These are phyloP conservation scores for Handroanthus guayacan DNA, from an alignment of 257 asterid species.

Conservation along the genomic window DNA sequence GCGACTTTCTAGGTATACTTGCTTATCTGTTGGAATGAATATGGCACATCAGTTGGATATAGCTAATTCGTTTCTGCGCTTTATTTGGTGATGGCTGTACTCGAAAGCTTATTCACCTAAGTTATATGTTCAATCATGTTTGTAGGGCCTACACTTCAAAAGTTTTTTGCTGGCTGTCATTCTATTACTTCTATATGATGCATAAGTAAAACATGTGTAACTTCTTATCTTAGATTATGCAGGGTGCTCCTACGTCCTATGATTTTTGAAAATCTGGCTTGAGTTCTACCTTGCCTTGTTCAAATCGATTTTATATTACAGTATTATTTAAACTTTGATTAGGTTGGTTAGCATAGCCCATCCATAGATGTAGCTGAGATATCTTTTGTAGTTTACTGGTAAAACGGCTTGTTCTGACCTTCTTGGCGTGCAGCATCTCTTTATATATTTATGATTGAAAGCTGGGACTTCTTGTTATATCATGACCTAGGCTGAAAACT, in stretches of 20 bases:
- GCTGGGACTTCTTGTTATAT: too few species aligned
- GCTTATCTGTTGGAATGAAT: conserved; percentile 2
- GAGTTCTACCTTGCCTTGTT: not conserved
- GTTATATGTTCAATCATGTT: not conserved
- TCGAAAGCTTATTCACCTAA: not conserved
- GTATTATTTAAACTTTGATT: not conserved
- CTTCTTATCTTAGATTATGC: conserved; percentile 9
- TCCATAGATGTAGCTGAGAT: too few species aligned
- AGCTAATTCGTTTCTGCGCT: not conserved
- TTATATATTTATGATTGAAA: too few species aligned
- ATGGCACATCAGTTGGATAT: conserved; percentile 8
- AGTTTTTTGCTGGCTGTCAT: not conserved
- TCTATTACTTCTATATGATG: not conserved
- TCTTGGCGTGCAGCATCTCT: too few species aligned
- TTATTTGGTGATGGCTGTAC: not conserved
- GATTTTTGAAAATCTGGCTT: not conserved
- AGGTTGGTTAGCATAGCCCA: too few species aligned
- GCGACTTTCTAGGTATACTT: conserved; percentile 84
- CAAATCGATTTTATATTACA: not conserved
- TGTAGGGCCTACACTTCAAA: not conserved
- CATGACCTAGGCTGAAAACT: too few species aligned
- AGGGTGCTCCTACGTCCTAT: not conserved
- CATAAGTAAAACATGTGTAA: not conserved
- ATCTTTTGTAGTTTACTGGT: too few species aligned
- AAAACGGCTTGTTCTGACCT: too few species aligned